These are phyloP conservation scores for Forsythia suspensa DNA, from an alignment of 257 asterid genomes.

Conservation along the genomic window DNA sequence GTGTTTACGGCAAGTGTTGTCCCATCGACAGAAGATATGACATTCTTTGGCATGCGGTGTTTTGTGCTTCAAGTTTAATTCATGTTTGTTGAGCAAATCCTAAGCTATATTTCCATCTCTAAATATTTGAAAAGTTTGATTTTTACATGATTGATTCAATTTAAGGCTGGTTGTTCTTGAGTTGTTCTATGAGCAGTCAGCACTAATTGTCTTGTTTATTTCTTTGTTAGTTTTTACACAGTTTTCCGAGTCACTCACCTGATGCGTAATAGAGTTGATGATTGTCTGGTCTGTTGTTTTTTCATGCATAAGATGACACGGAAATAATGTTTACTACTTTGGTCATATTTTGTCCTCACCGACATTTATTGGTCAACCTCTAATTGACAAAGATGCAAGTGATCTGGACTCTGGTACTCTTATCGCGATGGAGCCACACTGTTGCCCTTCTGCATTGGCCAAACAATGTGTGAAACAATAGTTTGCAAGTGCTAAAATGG, in stretches of 20 bases:
- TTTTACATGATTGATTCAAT: background rate
- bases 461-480: background rate
- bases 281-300: background rate
- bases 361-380: background rate
- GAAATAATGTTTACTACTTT: background rate
- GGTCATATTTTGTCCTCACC: background rate
- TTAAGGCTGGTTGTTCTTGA: background rate
- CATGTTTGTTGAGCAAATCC: background rate
- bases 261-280: background rate
- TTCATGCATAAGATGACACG: background rate
- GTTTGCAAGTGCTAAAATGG: background rate
- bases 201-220: background rate
- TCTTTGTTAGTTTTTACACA: background rate
- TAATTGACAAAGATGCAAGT: background rate
- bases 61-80: background rate
- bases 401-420: background rate
- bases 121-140: background rate
- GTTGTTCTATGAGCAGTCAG: background rate
- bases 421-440: background rate
- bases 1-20: background rate
- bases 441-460: background rate
- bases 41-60: background rate
- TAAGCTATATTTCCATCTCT: background rate
- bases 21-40: background rate
- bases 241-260: background rate